Conservation (phyloP, 176 grass and related monocot genomes). For the Alloteropsis semialata region DNA sequence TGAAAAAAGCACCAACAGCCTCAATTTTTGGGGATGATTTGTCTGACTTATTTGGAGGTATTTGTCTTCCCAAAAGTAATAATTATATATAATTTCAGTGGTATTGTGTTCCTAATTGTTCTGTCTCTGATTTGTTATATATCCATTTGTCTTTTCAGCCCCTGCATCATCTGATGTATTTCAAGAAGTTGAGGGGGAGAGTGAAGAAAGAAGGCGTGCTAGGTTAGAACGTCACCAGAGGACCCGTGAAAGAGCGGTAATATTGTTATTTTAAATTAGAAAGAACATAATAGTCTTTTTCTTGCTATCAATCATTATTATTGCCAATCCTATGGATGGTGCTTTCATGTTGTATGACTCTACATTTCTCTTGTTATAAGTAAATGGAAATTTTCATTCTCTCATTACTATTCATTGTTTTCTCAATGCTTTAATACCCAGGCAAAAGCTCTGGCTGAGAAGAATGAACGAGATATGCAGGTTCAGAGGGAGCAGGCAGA, state of each 20-base stretch:
- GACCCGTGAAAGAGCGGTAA: slow-evolving; percentile 76
- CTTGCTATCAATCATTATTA: not conserved
- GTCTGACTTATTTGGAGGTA: slow-evolving; percentile 80
- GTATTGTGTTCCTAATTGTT: not conserved
- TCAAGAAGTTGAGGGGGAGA: slow-evolving; percentile 92
- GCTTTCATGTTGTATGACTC: not conserved
- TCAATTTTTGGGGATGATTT: slow-evolving; percentile 80
- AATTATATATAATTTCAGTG: not conserved
- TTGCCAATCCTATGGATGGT: not conserved
- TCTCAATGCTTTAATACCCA: slow-evolving; percentile 15
- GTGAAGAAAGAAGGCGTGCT: slow-evolving; percentile 87
- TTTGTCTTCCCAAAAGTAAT: not conserved
- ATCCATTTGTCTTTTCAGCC: slow-evolving; percentile 37
- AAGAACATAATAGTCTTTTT: not conserved
- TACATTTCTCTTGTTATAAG: not conserved
- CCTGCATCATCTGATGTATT: slow-evolving; percentile 78
- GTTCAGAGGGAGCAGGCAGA: slow-evolving; percentile 63
- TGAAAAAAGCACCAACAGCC: slow-evolving; percentile 52
- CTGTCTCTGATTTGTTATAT: not conserved
- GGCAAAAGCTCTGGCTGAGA: slow-evolving; percentile 82
- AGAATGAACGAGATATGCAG: slow-evolving; percentile 82
- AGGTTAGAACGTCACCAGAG: slow-evolving; percentile 80
- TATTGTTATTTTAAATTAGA: slow-evolving; percentile 11
- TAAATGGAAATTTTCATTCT: not conserved
- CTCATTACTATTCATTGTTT: not conserved